Conservation (phyloP, 1,139 yeast species). For the Magnusiomyces suaveolens region DNA sequence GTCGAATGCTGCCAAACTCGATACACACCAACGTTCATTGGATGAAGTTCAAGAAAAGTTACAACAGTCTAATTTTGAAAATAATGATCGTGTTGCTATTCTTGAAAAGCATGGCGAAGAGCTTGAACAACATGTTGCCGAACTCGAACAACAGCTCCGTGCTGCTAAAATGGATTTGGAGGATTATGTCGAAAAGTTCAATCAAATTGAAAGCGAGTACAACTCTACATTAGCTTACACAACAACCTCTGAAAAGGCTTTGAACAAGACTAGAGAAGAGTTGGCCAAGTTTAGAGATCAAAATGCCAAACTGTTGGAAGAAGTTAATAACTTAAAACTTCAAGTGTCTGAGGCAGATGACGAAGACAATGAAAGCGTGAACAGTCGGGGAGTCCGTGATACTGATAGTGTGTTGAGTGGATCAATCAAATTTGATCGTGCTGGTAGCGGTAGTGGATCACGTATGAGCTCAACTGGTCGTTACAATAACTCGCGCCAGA, state of each 20-base stretch:
- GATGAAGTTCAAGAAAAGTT: slow-evolving; percentile 9
- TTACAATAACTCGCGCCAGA: slow-evolving; percentile 49
- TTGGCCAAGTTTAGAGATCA: slow-evolving; percentile 48
- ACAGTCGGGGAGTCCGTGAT: slow-evolving; percentile 13
- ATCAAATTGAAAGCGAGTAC: slow-evolving; percentile 44
- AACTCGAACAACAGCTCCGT: neutral
- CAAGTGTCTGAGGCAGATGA: slow-evolving; percentile 37
- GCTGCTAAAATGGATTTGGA: neutral
- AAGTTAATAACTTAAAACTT: slow-evolving; percentile 52
- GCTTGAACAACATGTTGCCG: neutral
- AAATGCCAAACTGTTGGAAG: slow-evolving; percentile 49
- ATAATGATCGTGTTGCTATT: neutral
- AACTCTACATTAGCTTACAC: slow-evolving; percentile 63
- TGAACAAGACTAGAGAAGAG: slow-evolving; percentile 65
- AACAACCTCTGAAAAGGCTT: slow-evolving; percentile 65
- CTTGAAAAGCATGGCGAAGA: neutral
- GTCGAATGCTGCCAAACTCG: neutral
- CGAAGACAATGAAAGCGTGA: slow-evolving; percentile 25
- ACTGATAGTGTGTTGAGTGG: slow-evolving; percentile 8
- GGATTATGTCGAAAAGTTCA: neutral
- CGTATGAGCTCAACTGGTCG: slow-evolving; percentile 10
- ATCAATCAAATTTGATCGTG: slow-evolving; percentile 1
- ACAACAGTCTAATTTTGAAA: neutral
- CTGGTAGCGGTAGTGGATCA: slow-evolving; percentile 5
- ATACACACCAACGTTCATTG: neutral